These are phyloP conservation scores for Bryum argenteum DNA, from an alignment of 225 moss, liverwort and hornwort species.

Conservation along the genomic window DNA sequence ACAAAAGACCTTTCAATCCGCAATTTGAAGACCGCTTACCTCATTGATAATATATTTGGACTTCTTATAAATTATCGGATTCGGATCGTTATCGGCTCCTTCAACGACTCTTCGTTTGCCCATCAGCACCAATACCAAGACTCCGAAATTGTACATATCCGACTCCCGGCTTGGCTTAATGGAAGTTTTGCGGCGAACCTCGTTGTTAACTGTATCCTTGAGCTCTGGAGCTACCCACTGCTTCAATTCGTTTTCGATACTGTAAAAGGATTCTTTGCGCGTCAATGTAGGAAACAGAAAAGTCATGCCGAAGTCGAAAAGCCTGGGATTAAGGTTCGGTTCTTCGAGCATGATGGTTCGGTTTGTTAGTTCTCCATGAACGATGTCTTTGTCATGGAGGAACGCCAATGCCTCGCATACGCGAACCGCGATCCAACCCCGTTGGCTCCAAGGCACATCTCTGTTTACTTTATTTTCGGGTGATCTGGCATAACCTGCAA, in stretches of 20 bases:
- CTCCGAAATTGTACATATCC: constrained; percentile 7
- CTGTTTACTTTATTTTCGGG: too few relatives aligned
- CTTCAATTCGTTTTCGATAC: neutral
- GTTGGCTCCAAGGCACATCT: constrained; percentile 2
- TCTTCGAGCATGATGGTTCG: constrained; percentile 20
- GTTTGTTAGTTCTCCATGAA: constrained; percentile 12
- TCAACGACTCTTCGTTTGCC: neutral
- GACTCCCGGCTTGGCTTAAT: neutral
- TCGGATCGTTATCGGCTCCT: too few relatives aligned
- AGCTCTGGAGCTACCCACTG: constrained; percentile 21
- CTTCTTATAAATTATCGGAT: neutral
- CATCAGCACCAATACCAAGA: constrained; percentile 13
- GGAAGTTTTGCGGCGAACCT: neutral
- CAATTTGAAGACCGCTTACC: too few relatives aligned
- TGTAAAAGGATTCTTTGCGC: neutral
- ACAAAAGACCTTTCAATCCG: too few relatives aligned
- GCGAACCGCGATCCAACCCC: neutral
- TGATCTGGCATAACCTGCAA: too few relatives aligned
- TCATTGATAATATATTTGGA: too few relatives aligned
- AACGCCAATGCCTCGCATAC: neutral
- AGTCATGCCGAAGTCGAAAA: constrained; percentile 17
- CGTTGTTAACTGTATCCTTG: too few relatives aligned
- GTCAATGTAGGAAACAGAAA: constrained; percentile 9
- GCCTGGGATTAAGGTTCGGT: constrained; percentile 5
- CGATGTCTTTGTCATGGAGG: neutral